phyloP scores from a whole-genome alignment of 1,139 yeast species.

The Geotrichum phurueaensis region DNA sequence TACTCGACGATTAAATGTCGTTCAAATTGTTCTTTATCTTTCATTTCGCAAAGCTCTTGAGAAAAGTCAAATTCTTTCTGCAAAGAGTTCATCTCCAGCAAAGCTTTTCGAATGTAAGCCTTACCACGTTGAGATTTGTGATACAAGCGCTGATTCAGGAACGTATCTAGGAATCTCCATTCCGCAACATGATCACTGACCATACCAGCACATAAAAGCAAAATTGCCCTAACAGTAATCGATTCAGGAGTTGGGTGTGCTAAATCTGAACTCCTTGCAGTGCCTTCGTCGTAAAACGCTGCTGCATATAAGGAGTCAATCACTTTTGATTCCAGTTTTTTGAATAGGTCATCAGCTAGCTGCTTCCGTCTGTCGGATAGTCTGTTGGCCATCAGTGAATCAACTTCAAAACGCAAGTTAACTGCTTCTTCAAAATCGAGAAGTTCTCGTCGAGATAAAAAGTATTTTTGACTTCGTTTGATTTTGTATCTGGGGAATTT shows the following conservation, averaged over 20 bases:
- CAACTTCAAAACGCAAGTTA: conserved; percentile 6
- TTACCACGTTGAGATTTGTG: conserved; percentile 25
- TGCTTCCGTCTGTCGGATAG: conserved; percentile 17
- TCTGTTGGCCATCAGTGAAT: conserved; percentile 6
- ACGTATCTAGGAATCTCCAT: conserved; percentile 23
- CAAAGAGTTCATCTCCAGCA: conserved; percentile 26
- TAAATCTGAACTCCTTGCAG: not conserved
- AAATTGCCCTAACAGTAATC: conserved; percentile 4
- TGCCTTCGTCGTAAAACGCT: conserved; percentile 8
- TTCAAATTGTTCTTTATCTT: conserved; percentile 4
- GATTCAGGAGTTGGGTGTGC: conserved; percentile 10
- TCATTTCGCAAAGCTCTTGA: not conserved
- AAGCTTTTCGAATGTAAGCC: conserved; percentile 27
- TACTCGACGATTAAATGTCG: conserved; percentile 3
- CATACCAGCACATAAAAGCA: conserved; percentile 11
- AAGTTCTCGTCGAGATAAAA: conserved; percentile 15
- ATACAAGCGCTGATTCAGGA: conserved; percentile 24
- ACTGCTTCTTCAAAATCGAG: conserved; percentile 16
- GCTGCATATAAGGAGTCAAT: conserved; percentile 14
- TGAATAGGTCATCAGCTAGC: conserved; percentile 4
- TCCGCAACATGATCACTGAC: conserved; percentile 15
- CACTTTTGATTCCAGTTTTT: not conserved
- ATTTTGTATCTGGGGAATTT: conserved; percentile 20
- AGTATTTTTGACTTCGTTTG: conserved; percentile 16
- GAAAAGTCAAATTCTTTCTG: conserved; percentile 8